A percentile compares a stretch with the other conserved stretches of the same genome.
Conservation (phyloP, 306 rosid genomes). For the Cucumis cinereus region DNA sequence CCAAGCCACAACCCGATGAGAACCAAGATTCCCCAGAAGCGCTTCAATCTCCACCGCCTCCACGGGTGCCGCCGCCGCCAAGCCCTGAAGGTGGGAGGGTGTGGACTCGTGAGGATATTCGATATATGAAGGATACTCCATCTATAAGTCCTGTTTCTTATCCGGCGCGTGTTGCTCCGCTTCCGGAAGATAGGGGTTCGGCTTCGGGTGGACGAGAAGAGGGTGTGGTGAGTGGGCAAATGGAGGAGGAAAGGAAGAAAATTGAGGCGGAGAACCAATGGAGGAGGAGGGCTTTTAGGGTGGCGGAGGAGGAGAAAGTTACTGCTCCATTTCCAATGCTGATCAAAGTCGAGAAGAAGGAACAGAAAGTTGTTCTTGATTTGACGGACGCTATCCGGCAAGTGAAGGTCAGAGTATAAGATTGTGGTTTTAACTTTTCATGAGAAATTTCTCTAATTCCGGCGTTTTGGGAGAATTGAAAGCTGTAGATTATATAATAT, state of each 20-base stretch:
- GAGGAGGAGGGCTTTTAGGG: constrained; percentile 30
- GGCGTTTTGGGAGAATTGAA: background rate
- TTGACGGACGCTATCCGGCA: constrained; percentile 68
- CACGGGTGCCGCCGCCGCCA: constrained; percentile 17
- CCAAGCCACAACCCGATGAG: constrained; percentile 27
- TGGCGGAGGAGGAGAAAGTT: constrained; percentile 37
- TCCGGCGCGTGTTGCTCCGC: constrained; percentile 54
- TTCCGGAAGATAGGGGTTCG: constrained; percentile 48
- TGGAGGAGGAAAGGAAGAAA: constrained; percentile 37
- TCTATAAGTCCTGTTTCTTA: constrained; percentile 51
- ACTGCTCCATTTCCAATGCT: constrained; percentile 59
- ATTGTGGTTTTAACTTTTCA: background rate
- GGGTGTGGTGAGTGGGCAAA: constrained; percentile 9
- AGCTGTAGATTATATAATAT: background rate
- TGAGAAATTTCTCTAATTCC: background rate
- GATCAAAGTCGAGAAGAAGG: constrained; percentile 55
- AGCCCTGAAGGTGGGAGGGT: constrained; percentile 17
- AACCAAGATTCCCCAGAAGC: constrained; percentile 14
- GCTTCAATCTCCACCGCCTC: constrained; percentile 7
- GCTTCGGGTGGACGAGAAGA: constrained; percentile 5
- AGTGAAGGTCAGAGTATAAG: constrained; percentile 54
- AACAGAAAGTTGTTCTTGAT: constrained; percentile 52
- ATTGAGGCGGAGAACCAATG: constrained; percentile 32
- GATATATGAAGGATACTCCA: constrained; percentile 56
- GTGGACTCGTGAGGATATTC: constrained; percentile 61